Base-by-base conservation (phyloP, 345 rosid genomes). In the Geranium brycei region DNA sequence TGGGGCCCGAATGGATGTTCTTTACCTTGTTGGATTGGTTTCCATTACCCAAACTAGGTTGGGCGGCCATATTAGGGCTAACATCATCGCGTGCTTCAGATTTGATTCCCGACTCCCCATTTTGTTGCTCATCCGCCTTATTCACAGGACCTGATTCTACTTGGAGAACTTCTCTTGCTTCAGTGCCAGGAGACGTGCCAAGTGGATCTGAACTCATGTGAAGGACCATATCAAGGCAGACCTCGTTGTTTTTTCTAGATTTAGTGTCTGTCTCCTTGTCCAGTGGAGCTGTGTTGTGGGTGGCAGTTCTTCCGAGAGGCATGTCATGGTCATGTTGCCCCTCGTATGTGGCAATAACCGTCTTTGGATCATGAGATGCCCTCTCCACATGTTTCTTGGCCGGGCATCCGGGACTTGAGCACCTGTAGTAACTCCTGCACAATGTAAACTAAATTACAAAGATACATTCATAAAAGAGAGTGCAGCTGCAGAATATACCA, bases 391-490 rank as follows among this genome's bases (percentile, higher is more conserved):
- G 97, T 76, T 92, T 92, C 83, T 88, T 92, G 38, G 78, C 98
- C 0, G 90, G 90, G 72, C 99, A 93, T 66, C 99, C 91, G 17
- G 91, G 77, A 69, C 81, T 83, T 30, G 99, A 93, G 78, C 99
- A 93, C 75, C 99, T 77, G 71, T 93, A 93, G 76, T 93, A 90
- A 76, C 96, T 93, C 96, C 99, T 93, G 59, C 65, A 73, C 30
- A n/a, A 70, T 66, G 64, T 23, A 38, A 60, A 60, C 38, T 18
- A 18, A 55, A 38, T 7, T 47, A 47, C 10, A 47, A 47, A 11
- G 53, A 3, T 6, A 47, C 53, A 47, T 6, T 0, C 14, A 47
- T 47, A 8, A 47, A 47, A 47, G 53, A 11, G 53, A 47, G 15
- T 3, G 7, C 14, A 47, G 10, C 53, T 47, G 11, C 53, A 47